Evolutionary conservation across 108 stramenopile species (phyloP).

Genomic region (Chaetoceros muelleri): DNA sequence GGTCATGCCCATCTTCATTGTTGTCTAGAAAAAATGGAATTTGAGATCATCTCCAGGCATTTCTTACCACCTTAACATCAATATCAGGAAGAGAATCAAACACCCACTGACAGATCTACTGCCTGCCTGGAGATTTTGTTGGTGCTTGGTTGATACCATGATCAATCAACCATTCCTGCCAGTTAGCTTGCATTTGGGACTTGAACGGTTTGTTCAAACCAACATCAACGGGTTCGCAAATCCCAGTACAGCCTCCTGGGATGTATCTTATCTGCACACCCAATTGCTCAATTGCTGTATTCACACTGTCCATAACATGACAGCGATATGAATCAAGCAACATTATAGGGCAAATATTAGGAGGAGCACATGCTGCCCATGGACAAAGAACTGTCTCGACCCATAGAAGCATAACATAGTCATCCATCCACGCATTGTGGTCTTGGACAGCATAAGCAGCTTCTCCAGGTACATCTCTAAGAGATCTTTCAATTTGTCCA

Average conservation of each 20-base stretch:
- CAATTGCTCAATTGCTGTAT: conserved; percentile 1
- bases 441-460: too few species aligned
- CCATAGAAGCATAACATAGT: conserved; percentile 5
- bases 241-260: conserved; percentile 6
- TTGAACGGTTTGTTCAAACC: conserved; percentile 12
- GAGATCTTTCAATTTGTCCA: too few species aligned
- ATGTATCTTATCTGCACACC: conserved; percentile 11
- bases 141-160: background rate
- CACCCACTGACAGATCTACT: conserved; percentile 2
- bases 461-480: too few species aligned
- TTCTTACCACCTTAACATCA: background rate
- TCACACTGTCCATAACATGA: too few species aligned
- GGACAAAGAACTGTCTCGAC: too few species aligned
- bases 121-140: too few species aligned
- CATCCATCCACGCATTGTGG: conserved; percentile 7
- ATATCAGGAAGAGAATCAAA: background rate
- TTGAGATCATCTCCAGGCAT: conserved; percentile 14
- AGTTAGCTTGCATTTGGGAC: conserved; percentile 1
- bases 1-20: too few species aligned
- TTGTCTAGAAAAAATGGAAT: too few species aligned
- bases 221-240: conserved; percentile 16
- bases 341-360: conserved; percentile 6
- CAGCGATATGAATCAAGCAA: conserved; percentile 11
- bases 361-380: too few species aligned
- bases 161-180: too few species aligned